Evolutionary conservation across 1,139 yeast genomes (phyloP), one percentile per base, ranked within the genome.

Genomic region (Geotrichum australiense): DNA sequence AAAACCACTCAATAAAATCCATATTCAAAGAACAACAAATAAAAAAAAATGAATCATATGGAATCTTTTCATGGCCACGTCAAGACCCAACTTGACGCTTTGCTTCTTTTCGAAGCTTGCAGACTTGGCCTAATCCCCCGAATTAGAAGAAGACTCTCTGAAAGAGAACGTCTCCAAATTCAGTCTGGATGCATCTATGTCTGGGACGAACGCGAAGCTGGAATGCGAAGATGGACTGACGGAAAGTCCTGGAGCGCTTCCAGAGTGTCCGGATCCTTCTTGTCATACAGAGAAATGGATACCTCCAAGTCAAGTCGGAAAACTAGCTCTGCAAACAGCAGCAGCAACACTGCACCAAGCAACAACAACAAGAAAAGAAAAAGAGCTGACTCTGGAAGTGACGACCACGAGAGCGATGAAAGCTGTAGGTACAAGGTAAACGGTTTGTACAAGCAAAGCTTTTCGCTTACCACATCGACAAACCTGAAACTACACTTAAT

Each of bases 221-320:
- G 74, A 3, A 76, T 77, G 76, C 69, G 72, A 52, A 57, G 82
- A 39, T 77, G 83, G 82, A 77, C 82, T 1, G 82, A 77, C 53
- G 80, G 82, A 10, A 70, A 71, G 50, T 66, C 70, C 31, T 77
- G 82, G 82, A 68, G 74, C 48, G 80, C 82, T 1, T 73, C 79
- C 1, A 63, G 80, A 52, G 81, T 76, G 5, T 65, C 69, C 32
- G 80, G 80, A 0, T 66, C 71, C 0, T 77, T 77, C 50, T 59
- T 77, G 28, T 68, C 73, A 1, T 77, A 77, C 54, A 65, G 67
- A 49, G 80, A 77, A 54, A 69, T 75, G 66, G 74, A 71, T 16
- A 54, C 56, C 10, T 47, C 43, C 19, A 20, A 18, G 3, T 4
- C 33, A 12, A 29, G n/a, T 6, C 10, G 21, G 14, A 14, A 5